Base-by-base conservation (phyloP, 768 basidiomycete genomes). In the Boletus vinaceobasis region DNA sequence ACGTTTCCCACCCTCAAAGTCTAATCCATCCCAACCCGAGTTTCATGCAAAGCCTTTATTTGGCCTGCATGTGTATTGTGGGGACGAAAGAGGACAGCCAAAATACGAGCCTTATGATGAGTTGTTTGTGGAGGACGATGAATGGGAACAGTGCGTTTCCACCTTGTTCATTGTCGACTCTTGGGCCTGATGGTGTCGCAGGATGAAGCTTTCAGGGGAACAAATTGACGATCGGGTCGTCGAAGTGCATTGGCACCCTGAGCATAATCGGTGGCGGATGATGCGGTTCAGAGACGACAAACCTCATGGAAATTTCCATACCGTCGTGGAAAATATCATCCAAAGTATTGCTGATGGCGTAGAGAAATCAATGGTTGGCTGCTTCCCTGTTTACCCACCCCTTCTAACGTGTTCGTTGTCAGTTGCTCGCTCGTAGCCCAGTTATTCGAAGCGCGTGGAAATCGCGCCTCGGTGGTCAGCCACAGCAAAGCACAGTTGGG, bases 231-330 rank as follows among this genome's bases (percentile, higher is more conserved):
- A 98, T 70, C 83, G 96, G 11, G 82, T 98, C 37, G 87, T 98
- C 19, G 97, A 99, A 70, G 94, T 96, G 17, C 84, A 86, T 59
- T 98, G 97, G 96, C 88, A 96, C 61, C 55, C 79, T 7, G 67
- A 60, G n/a, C 62, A 74, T 26, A 78, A 79, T 31, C 75, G 77
- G 43, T 98, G 95, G 94, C 84, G 84, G 53, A 85, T 93, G 82
- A 86, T 98, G 84, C 84, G 97, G 43, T 95, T 96, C 68, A 74
- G 97, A 63, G 86, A 96, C 63, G 97, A 99, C 71, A 99, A 99
- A 70, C 88, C 84, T 4, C 74, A 95, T 59, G 97, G 93, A 15
- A 99, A 99, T 70, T 93, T 91, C 70, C 81, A 79, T 56, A 80
- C 74, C 31, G 84, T 93, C 52, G 93, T 98, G 44, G 84, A 90